Evolutionary conservation across 2,329 filamentous ascomycete species (phyloP).

Genomic region (Nectriaceae sp.): DNA sequence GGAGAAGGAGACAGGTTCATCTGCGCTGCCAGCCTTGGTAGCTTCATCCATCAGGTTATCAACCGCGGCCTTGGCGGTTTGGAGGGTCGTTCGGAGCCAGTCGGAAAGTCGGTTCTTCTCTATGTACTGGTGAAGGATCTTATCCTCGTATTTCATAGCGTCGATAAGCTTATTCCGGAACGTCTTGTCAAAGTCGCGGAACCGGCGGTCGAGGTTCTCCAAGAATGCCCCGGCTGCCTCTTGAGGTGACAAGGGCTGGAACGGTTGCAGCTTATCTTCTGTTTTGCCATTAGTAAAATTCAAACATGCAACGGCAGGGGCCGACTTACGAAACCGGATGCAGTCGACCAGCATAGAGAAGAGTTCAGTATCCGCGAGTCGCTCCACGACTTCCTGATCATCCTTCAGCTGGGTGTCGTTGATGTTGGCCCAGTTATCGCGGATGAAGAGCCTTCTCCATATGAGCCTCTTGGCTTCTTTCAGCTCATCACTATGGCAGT

Average conservation of each 20-base stretch:
- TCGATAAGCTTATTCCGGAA: slow-evolving; percentile 68
- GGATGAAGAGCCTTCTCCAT: slow-evolving; percentile 84
- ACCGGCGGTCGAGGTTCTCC: slow-evolving; percentile 62
- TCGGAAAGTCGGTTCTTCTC: slow-evolving; percentile 68
- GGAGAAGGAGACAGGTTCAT: not conserved
- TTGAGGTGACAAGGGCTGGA: slow-evolving; percentile 50
- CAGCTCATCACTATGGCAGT: slow-evolving; percentile 56
- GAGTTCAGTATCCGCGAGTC: slow-evolving; percentile 66
- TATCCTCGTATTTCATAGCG: slow-evolving; percentile 74
- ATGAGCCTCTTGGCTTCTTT: slow-evolving; percentile 64
- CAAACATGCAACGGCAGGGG: too few relatives aligned
- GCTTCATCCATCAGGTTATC: slow-evolving; percentile 34
- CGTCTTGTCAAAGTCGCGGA: slow-evolving; percentile 60
- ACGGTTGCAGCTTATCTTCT: slow-evolving; percentile 46
- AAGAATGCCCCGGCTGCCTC: slow-evolving; percentile 62
- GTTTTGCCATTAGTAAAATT: slow-evolving; percentile 31
- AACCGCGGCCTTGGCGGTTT: slow-evolving; percentile 39
- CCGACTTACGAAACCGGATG: slow-evolving; percentile 62
- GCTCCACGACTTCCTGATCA: slow-evolving; percentile 66
- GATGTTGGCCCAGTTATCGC: slow-evolving; percentile 80
- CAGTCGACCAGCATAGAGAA: slow-evolving; percentile 68
- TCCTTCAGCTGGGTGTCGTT: slow-evolving; percentile 77
- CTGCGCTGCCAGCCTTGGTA: slow-evolving; percentile 18
- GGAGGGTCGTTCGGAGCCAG: slow-evolving; percentile 56
- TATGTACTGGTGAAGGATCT: slow-evolving; percentile 62